phyloP scores from a whole-genome alignment of 345 rosid species.

The Murraya koenigii region DNA sequence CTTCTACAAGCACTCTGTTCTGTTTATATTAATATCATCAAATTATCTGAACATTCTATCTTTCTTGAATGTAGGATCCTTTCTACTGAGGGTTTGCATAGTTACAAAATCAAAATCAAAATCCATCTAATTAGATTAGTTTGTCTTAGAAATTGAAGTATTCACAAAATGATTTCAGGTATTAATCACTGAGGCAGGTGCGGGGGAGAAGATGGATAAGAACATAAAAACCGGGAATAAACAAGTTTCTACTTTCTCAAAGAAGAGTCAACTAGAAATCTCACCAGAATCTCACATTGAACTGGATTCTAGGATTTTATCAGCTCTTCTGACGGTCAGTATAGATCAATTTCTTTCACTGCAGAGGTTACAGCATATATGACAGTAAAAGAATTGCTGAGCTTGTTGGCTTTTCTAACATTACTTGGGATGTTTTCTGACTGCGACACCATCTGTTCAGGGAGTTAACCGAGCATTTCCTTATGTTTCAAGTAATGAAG shows the following conservation, averaged over 20 bases:
- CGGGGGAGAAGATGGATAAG: constrained; percentile 31
- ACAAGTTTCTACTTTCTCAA: constrained; percentile 25
- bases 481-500: constrained; percentile 79
- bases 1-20: background rate
- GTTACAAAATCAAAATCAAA: background rate
- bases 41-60: background rate
- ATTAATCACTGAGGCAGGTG: constrained; percentile 56
- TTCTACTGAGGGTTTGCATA: background rate
- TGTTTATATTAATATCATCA: background rate
- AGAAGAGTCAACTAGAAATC: constrained; percentile 37
- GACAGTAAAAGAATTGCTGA: background rate
- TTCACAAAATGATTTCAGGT: constrained; percentile 47
- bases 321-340: constrained; percentile 85
- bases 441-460: constrained; percentile 36
- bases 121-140: background rate
- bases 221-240: constrained; percentile 25
- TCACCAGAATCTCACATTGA: constrained; percentile 65
- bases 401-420: background rate
- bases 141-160: constrained; percentile 8
- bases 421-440: constrained; percentile 5
- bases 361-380: background rate
- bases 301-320: constrained; percentile 88
- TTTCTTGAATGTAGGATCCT: background rate
- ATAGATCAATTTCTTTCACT: background rate
- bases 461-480: constrained; percentile 99